phyloP scores from a whole-genome alignment of 2,329 filamentous ascomycete species.

The Epichloe amarillans region DNA sequence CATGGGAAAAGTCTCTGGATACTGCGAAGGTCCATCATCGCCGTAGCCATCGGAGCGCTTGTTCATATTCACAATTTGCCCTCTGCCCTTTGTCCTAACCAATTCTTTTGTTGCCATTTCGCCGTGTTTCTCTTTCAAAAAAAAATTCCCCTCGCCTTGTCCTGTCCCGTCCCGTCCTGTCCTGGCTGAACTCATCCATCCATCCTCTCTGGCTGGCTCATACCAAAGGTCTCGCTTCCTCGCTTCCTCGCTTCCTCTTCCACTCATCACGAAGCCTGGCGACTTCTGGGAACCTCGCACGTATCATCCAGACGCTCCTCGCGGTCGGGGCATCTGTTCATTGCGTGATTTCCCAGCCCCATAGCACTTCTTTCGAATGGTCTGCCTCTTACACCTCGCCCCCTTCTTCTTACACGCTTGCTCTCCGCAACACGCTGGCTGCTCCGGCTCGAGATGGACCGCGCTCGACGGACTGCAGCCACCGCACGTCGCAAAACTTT shows the following conservation, averaged over 20 bases:
- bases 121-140: constrained; percentile 5
- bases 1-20: constrained; percentile 10
- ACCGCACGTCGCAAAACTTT: constrained; percentile 19
- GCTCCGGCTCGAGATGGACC: constrained; percentile 22
- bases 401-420: constrained; percentile 7
- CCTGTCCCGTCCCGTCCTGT: background rate
- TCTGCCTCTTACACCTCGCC: constrained; percentile 10
- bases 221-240: background rate
- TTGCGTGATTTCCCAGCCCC: background rate
- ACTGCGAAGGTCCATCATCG: constrained; percentile 10
- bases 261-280: constrained; percentile 1
- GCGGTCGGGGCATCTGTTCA: constrained; percentile 3
- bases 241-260: constrained; percentile 1
- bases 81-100: constrained; percentile 6
- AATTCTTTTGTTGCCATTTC: constrained; percentile 5
- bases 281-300: background rate
- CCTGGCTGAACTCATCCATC: constrained; percentile 5
- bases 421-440: constrained; percentile 12
- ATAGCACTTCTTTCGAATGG: background rate
- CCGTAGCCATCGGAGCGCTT: constrained; percentile 5
- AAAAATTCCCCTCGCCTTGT: constrained; percentile 5
- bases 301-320: background rate
- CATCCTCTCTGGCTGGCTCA: constrained; percentile 1
- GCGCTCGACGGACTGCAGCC: constrained; percentile 21
- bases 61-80: background rate